phyloP scores from a whole-genome alignment of 192 early-diverging fungal genomes.

The Backusella macrospora region DNA sequence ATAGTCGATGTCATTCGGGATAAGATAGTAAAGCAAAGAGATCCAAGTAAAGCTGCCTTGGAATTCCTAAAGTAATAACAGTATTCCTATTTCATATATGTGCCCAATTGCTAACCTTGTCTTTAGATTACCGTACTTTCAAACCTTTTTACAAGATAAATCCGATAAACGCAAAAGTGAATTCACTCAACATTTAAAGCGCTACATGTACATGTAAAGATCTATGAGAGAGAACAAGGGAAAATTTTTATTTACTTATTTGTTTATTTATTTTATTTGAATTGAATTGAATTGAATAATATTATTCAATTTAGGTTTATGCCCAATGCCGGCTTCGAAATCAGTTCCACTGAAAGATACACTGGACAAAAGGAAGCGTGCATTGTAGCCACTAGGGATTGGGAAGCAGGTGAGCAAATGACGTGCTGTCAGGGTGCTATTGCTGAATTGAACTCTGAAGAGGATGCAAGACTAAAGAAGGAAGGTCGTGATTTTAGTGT shows the following conservation, averaged over 20 bases:
- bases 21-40: conserved; percentile 39
- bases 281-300: not conserved
- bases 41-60: conserved; percentile 26
- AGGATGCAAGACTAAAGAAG: conserved; percentile 54
- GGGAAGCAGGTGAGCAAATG: conserved; percentile 51
- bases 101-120: not conserved
- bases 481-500: conserved; percentile 52
- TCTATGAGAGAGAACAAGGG: not conserved
- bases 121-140: conserved; percentile 30
- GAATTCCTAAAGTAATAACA: conserved; percentile 6
- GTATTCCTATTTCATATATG: not conserved
- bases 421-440: conserved; percentile 55
- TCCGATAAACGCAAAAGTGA: conserved; percentile 40
- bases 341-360: conserved; percentile 56
- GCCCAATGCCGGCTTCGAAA: conserved; percentile 60
- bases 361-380: conserved; percentile 56
- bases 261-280: conserved; percentile 7
- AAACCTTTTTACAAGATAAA: conserved; percentile 34
- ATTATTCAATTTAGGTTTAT: conserved; percentile 43
- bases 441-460: conserved; percentile 48
- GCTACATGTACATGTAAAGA: conserved; percentile 42
- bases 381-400: conserved; percentile 52
- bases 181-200: conserved; percentile 48
- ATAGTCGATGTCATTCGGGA: conserved; percentile 46
- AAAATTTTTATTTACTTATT: too few relatives aligned